Evolutionary conservation across 192 early-diverging fungal species (phyloP), one percentile per base, ranked within the genome.

Genomic region (Podila epigama): DNA sequence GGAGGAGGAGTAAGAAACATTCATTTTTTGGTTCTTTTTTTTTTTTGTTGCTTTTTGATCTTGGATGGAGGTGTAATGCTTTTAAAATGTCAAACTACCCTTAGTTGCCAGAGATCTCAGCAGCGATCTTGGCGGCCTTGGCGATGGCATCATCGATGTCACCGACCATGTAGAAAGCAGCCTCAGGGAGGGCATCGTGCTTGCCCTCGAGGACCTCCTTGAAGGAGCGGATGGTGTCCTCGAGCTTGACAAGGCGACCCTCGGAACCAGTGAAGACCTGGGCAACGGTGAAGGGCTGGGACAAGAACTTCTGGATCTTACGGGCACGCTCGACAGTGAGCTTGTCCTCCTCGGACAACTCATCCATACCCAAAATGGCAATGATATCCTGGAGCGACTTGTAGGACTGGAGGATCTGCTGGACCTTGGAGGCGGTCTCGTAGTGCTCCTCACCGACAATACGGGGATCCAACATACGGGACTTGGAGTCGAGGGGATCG

Each of bases 221-320:
- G 90, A 98, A 98, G 29, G 95, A 97, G 77, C 93, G 93, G 86
- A 98, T 92, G 69, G 97, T 98, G 81, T 98, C 97, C 86, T 93
- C 85, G 51, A 90, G 82, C 35, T 85, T 81, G 68, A 98, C 95
- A 73, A 94, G 92, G 86, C 94, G 92, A 88, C 95, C 95, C 85
- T 95, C 94, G 84, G 91, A 96, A 89, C 96, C 96, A 86, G 95
- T 97, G 89, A 97, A 97, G 65, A 97, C 92, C 66, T 95, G 91
- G 83, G 96, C 96, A 60, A 96, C 95, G 54, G 92, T 90, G 91
- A 98, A 98, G 51, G 96, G 96, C 89, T 98, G 96, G 73, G 92
- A 94, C 95, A 98, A 96, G 92, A 98, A 98, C 83, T 92, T 89
- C 91, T 97, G 95, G 84, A 98, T 97, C 92, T 98, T 98, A 93